phyloP scores from a whole-genome alignment of 345 rosid species.

The Melaleuca quinquenervia region DNA sequence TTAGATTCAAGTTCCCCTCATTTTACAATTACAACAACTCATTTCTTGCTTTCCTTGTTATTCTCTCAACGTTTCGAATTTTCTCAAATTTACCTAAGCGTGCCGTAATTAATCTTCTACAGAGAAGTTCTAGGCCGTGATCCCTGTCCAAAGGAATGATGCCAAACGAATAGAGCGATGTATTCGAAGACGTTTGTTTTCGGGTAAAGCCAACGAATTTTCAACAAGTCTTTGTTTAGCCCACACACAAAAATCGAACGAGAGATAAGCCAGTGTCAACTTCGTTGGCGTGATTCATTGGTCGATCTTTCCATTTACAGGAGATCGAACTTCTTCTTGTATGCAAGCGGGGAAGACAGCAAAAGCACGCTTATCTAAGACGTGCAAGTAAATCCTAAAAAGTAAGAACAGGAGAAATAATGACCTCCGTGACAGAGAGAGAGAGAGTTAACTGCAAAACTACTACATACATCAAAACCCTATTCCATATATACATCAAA shows the following conservation, averaged over 20 bases:
- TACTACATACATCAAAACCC: no score
- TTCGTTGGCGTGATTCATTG: not conserved
- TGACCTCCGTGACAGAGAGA: not conserved
- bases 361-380: not conserved
- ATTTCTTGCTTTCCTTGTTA: not conserved
- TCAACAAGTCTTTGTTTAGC: not conserved
- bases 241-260: not conserved
- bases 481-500: no score
- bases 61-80: not conserved
- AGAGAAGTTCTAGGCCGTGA: not conserved
- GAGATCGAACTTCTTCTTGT: not conserved
- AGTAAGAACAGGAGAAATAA: not conserved
- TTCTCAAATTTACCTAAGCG: not conserved
- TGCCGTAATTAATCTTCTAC: not conserved
- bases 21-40: not conserved
- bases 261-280: not conserved
- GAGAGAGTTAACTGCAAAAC: not conserved
- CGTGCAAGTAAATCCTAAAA: not conserved
- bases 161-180: not conserved
- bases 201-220: not conserved
- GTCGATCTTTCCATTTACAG: no score
- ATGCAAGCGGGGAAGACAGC: not conserved
- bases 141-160: not conserved
- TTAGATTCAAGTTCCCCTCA: not conserved
- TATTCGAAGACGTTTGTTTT: not conserved